phyloP scores from a whole-genome alignment of 192 early-diverging fungal genomes.

The Gaertneriomyces semiglobifer region DNA sequence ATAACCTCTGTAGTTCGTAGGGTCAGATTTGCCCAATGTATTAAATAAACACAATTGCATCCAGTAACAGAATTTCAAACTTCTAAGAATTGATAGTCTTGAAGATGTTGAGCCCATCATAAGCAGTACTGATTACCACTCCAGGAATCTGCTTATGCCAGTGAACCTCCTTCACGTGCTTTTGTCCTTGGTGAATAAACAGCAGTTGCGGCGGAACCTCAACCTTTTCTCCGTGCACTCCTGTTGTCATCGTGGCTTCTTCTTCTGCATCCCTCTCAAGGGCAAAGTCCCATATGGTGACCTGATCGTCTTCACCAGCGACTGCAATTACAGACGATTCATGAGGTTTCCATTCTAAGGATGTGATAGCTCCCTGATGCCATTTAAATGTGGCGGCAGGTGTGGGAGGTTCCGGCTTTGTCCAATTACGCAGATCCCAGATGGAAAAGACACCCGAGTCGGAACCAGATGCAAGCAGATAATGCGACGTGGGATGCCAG shows the following conservation, averaged over 20 bases:
- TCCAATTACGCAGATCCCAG: slow-evolving; percentile 85
- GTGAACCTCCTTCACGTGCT: slow-evolving; percentile 92
- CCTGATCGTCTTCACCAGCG: slow-evolving; percentile 90
- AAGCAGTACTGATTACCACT: slow-evolving; percentile 79
- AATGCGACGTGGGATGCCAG: slow-evolving; percentile 83
- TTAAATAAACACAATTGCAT: too few relatives aligned
- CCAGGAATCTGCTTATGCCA: slow-evolving; percentile 96
- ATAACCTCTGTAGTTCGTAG: too few relatives aligned
- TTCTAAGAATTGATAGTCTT: slow-evolving; percentile 80
- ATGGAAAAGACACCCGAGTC: slow-evolving; percentile 92
- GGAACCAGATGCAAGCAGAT: slow-evolving; percentile 86
- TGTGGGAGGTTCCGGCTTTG: slow-evolving; percentile 34
- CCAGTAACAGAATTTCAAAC: too few relatives aligned
- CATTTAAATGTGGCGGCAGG: slow-evolving; percentile 93
- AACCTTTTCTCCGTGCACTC: slow-evolving; percentile 55
- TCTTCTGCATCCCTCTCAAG: slow-evolving; percentile 94
- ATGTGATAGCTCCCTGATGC: slow-evolving; percentile 89
- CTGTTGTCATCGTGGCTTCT: slow-evolving; percentile 51
- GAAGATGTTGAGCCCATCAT: slow-evolving; percentile 91
- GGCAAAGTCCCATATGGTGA: slow-evolving; percentile 97
- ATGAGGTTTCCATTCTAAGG: slow-evolving; percentile 94
- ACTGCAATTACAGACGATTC: slow-evolving; percentile 91
- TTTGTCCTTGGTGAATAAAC: slow-evolving; percentile 83
- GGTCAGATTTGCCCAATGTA: too few relatives aligned
- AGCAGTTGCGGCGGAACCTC: slow-evolving; percentile 92